Percentiles rank a stretch among this genome's conserved stretches.
Evolutionary conservation across 2,329 filamentous ascomycete species (phyloP).

Genomic region (Calycina herbarum): DNA sequence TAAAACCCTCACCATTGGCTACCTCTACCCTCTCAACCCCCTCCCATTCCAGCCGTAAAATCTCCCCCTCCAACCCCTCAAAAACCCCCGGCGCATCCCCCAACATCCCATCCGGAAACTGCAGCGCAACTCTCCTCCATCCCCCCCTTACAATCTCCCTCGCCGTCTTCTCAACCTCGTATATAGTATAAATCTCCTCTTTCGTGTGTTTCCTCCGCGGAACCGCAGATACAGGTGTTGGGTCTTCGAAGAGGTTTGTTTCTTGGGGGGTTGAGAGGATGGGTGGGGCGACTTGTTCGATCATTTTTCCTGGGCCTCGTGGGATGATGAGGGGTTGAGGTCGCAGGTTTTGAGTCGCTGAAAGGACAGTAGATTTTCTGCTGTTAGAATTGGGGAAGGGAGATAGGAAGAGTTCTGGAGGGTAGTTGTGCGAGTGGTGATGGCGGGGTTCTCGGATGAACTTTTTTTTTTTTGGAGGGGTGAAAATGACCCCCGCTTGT

Average conservation of each 20-base stretch:
- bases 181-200: conserved; percentile 72
- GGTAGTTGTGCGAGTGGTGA: conserved; percentile 4
- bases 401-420: not conserved
- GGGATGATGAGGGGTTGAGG: too few relatives aligned
- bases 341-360: too few relatives aligned
- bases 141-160: conserved; percentile 69
- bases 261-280: conserved; percentile 62
- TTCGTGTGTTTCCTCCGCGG: conserved; percentile 42
- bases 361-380: too few relatives aligned
- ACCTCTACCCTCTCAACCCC: conserved; percentile 14
- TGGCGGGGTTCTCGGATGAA: not conserved
- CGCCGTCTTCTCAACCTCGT: conserved; percentile 82
- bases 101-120: conserved; percentile 94
- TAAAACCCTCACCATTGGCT: not conserved
- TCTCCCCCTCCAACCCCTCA: conserved; percentile 57
- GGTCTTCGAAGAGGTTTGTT: conserved; percentile 56
- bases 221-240: conserved; percentile 35
- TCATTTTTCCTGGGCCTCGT: not conserved
- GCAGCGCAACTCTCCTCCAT: conserved; percentile 81
- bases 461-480: not conserved
- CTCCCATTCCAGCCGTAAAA: conserved; percentile 36
- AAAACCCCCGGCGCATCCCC: conserved; percentile 80
- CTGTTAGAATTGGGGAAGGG: not conserved
- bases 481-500: not conserved
- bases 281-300: conserved; percentile 43